Percentiles rank a stretch among this genome's conserved stretches.
phyloP scores from a whole-genome alignment of 1,284 basidiomycete genomes.

The Thelephora terrestris region DNA sequence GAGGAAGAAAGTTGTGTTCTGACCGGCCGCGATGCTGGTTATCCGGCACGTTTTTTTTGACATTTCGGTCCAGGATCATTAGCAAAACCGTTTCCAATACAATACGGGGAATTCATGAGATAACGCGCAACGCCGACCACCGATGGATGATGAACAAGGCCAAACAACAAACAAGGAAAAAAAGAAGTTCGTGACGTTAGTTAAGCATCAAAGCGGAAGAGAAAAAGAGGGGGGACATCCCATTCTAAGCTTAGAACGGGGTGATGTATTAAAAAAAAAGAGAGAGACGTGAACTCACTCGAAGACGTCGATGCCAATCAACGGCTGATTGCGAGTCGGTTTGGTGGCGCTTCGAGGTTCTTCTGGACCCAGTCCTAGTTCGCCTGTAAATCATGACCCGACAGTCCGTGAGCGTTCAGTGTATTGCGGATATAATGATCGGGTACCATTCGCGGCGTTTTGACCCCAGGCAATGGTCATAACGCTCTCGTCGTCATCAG shows the following conservation, averaged over 20 bases:
- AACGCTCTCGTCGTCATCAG: constrained; percentile 57
- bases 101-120: background rate
- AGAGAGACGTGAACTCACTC: constrained; percentile 36
- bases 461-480: constrained; percentile 88
- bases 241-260: too few relatives aligned
- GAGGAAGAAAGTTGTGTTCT: constrained; percentile 79
- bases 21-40: constrained; percentile 68
- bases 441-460: constrained; percentile 61
- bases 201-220: background rate
- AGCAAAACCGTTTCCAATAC: too few relatives aligned
- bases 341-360: constrained; percentile 84
- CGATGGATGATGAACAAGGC: too few relatives aligned
- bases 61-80: too few relatives aligned
- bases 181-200: too few relatives aligned
- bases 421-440: background rate
- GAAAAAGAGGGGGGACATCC: constrained; percentile 1
- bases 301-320: constrained; percentile 69
- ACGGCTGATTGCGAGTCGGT: constrained; percentile 61
- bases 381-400: constrained; percentile 29
- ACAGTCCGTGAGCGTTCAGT: background rate
- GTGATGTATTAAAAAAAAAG: background rate
- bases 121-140: too few relatives aligned
- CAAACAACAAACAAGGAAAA: too few relatives aligned
- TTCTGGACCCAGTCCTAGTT: constrained; percentile 74
- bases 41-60: background rate